Conservation (phyloP, 1,284 basidiomycete species). For the Coniophora puteana region DNA sequence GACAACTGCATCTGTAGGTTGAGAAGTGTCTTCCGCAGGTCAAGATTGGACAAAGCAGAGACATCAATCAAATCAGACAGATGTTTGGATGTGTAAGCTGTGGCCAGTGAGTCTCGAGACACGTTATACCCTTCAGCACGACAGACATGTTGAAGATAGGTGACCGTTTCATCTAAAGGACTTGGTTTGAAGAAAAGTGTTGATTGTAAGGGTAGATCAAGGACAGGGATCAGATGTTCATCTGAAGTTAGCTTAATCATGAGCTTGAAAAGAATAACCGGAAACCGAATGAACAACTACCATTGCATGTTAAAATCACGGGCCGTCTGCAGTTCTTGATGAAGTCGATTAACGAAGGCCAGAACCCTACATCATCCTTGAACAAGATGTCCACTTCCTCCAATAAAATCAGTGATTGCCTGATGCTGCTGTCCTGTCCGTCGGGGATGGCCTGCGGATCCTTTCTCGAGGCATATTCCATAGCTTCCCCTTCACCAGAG, state of each 20-base stretch:
- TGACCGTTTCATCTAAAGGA: slow-evolving; percentile 50
- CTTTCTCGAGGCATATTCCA: not conserved
- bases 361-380: slow-evolving; percentile 89
- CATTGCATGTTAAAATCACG: slow-evolving; percentile 90
- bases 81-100: no score
- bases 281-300: slow-evolving; percentile 43
- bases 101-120: slow-evolving; percentile 28
- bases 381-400: slow-evolving; percentile 97
- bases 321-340: slow-evolving; percentile 83
- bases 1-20: slow-evolving; percentile 56
- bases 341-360: slow-evolving; percentile 79
- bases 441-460: not conserved
- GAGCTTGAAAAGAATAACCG: slow-evolving; percentile 14
- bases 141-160: slow-evolving; percentile 72
- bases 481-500: no score
- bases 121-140: slow-evolving; percentile 50
- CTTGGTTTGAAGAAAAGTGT: slow-evolving; percentile 68
- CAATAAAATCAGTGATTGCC: slow-evolving; percentile 90
- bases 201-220: slow-evolving; percentile 75
- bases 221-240: slow-evolving; percentile 61
- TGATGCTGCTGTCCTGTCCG: slow-evolving; percentile 25
- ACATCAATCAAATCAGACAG: no score
- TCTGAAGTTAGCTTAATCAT: slow-evolving; percentile 45
- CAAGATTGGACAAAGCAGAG: no score
- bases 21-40: no score